Evolutionary conservation across 345 rosid species (phyloP), one percentile per base, ranked within the genome.

Genomic region (Populus davidiana): DNA sequence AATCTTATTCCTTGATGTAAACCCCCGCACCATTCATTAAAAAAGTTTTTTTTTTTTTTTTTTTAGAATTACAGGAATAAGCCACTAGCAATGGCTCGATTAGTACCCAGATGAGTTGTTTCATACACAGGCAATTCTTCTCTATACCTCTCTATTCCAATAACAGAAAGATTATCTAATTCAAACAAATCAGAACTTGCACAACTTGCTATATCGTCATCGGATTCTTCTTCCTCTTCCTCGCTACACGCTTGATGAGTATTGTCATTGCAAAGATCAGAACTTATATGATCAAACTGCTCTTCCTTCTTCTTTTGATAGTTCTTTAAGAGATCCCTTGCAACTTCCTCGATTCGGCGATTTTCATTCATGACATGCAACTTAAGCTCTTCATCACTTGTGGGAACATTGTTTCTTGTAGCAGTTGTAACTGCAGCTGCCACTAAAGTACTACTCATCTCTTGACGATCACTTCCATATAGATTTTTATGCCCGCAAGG

Each of bases 141-240:
- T 3, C 89, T 64, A 64, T 91, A 95, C 90, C 90, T 87, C 43
- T 80, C 79, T 25, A 89, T 83, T 69, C 97, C 99, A 71, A 92
- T 86, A 14, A 84, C 85, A 36, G 96, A 89, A 65, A 95, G 92
- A 88, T 90, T 87, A 86, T 96, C 98, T 82, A 96, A 63, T 69
- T 96, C 99, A 47, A 96, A 96, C 25, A 96, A 82, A 86, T 96
- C 99, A 1, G 99, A 96, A 82, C 99, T 96, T 23, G 98, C 94
- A 66, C 69, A 96, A 78, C 99, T 96, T 29, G 88, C 93, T 16
- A 78, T 89, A 65, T 91, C 92, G 0, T 87, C 92, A 0, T 87
- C 86, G 0, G 77, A 88, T 0, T 85, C 94, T 5, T 82, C 88
- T 0, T 79, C 78, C 25, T 68, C 90, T 1, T 44, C 70, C 2